Base-by-base conservation (phyloP, 495 filamentous ascomycete species). In the Aspergillus bridgeri region DNA sequence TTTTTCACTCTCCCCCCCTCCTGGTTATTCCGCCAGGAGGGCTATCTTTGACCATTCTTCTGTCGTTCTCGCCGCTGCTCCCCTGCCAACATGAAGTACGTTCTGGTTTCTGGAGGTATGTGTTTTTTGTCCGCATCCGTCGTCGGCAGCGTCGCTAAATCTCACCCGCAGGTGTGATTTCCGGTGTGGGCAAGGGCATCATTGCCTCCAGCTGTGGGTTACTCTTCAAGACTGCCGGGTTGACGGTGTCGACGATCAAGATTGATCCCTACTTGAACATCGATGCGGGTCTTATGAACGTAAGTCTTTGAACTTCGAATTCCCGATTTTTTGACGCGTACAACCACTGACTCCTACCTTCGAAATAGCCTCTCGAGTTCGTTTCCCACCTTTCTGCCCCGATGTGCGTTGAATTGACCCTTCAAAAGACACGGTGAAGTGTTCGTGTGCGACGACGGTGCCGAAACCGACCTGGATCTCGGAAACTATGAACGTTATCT, bases 401-500 rank as follows among this genome's bases (percentile, higher is more conserved):
- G 0, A 27, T 22, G 7, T 48, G 9, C 13, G 33, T 38, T 9
- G 13, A 27, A 60, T 59, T 59, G 51, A 67, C 62, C 44, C 8
- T 42, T 38, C 17, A 11, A 45, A 54, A 86, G 84, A 59, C 88
- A 89, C 65, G 88, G 88, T 38, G 88, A 91, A 67, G 83, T 85
- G 53, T 92, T 86, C 60, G 88, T 91, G 21, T 79, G 86, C 42
- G 79, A 87, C 67, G 89, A 91, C 64, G 87, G 88, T 49, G 89
- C 87, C 54, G 91, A 96, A 74, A 83, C 86, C 51, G 94, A 98
- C 72, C 82, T 98, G 11, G 94, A 98, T 71, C 82, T 98, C 19
- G 94, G 94, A 44, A 97, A 98, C 76, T 98, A 98, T 71, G 93
- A 98, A 74, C 81, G 91, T 20, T 90, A 89, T 63, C 81, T 90